These are phyloP conservation scores for Sambucus nigra DNA, from an alignment of 129 eudicot genomes.

Conservation along the genomic window DNA sequence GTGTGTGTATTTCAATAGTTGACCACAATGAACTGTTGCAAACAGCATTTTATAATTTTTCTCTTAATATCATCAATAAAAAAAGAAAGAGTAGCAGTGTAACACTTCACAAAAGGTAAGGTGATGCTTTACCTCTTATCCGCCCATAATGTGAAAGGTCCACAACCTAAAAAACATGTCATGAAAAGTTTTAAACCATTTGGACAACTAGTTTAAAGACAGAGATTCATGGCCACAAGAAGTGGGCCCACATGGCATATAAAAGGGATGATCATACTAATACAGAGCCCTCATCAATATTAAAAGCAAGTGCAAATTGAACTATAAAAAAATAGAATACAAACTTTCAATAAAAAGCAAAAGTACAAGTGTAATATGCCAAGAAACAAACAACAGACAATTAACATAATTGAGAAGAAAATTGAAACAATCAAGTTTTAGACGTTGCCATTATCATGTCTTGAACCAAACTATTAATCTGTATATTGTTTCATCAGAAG, in stretches of 20 bases:
- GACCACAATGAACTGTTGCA: too few species aligned
- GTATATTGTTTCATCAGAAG: too few species aligned
- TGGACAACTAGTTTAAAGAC: neutral
- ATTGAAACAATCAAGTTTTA: too few species aligned
- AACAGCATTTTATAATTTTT: neutral
- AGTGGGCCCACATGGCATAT: conserved; percentile 3
- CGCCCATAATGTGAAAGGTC: conserved; percentile 81
- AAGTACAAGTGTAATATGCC: too few species aligned
- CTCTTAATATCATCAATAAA: neutral
- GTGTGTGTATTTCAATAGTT: too few species aligned
- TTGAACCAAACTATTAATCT: too few species aligned
- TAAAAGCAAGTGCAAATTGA: neutral
- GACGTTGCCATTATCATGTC: too few species aligned
- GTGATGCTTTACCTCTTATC: conserved; percentile 56
- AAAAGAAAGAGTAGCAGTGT: neutral
- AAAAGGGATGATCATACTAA: neutral
- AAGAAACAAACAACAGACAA: too few species aligned
- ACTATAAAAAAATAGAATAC: too few species aligned
- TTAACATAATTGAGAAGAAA: too few species aligned
- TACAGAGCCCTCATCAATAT: neutral
- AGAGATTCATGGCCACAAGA: neutral
- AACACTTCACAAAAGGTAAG: neutral
- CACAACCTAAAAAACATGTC: conserved; percentile 40
- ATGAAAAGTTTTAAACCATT: conserved; percentile 3
- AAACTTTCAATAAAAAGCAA: too few species aligned